A percentile compares a stretch with the other conserved stretches of the same genome.
Evolutionary conservation across 1,139 yeast genomes (phyloP).

Genomic region (Suhomyces guaymorum): DNA sequence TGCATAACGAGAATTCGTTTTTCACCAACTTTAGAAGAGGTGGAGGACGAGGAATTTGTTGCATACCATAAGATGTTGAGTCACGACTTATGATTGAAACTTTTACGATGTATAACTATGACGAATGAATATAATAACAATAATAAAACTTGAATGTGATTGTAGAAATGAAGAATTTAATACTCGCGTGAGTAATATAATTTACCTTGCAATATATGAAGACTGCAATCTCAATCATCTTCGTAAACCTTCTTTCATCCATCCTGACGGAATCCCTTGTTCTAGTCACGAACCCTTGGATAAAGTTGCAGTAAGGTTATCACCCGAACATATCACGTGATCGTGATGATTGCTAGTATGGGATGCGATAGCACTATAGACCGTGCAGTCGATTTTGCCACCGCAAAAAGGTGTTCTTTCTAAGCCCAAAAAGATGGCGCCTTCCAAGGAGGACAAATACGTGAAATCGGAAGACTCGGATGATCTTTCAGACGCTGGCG

Average conservation of each 20-base stretch:
- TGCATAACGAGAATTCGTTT: no score
- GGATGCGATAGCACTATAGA: slow-evolving; percentile 1
- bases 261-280: no score
- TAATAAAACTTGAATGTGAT: no score
- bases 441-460: slow-evolving; percentile 5
- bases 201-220: no score
- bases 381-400: slow-evolving; percentile 1
- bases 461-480: slow-evolving; percentile 10
- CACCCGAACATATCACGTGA: not conserved
- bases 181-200: no score
- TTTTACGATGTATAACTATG: no score
- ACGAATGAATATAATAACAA: no score
- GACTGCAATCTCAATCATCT: no score
- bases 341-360: slow-evolving; percentile 4
- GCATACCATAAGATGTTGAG: slow-evolving; percentile 13
- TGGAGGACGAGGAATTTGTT: slow-evolving; percentile 20
- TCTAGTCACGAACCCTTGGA: not conserved
- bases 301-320: no score
- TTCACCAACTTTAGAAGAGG: slow-evolving; percentile 17
- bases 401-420: not conserved
- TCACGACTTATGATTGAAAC: slow-evolving; percentile 6
- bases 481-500: slow-evolving; percentile 22
- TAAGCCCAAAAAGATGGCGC: slow-evolving; percentile 6
- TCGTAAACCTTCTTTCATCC: no score
- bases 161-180: no score